Percentiles rank a stretch among this genome's conserved stretches.
Evolutionary conservation across 192 early-diverging fungal genomes (phyloP).

Genomic region (Podila verticillata): DNA sequence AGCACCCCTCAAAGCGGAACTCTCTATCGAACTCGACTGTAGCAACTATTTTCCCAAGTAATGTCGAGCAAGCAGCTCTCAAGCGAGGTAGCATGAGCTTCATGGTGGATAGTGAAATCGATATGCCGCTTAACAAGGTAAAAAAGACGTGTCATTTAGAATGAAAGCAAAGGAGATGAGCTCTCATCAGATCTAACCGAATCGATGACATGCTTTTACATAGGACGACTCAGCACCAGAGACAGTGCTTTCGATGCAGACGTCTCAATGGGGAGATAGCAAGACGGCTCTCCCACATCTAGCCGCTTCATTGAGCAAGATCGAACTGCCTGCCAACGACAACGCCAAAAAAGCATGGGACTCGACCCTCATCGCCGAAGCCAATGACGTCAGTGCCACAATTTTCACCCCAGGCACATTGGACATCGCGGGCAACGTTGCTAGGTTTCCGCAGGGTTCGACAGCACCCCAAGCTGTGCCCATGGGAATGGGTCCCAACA

Average conservation of each 20-base stretch:
- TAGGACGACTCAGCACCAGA: neutral
- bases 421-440: neutral
- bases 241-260: neutral
- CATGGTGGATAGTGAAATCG: slow-evolving; percentile 49
- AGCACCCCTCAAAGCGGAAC: slow-evolving; percentile 12
- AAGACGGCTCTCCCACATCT: neutral
- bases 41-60: slow-evolving; percentile 31
- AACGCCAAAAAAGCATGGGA: slow-evolving; percentile 31
- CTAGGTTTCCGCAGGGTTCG: neutral
- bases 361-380: neutral
- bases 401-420: neutral
- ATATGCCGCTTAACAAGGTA: neutral
- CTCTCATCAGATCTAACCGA: neutral
- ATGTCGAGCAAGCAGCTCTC: slow-evolving; percentile 40
- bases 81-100: slow-evolving; percentile 49
- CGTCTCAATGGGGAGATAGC: neutral
- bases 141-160: neutral
- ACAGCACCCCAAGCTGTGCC: neutral
- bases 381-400: neutral
- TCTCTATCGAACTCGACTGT: slow-evolving; percentile 14
- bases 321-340: slow-evolving; percentile 4
- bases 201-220: neutral
- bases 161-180: no score
- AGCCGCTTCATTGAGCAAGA: neutral
- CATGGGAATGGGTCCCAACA: neutral